Conservation (phyloP, 1,284 basidiomycete genomes). For the Ceraceosorus bombacis region DNA sequence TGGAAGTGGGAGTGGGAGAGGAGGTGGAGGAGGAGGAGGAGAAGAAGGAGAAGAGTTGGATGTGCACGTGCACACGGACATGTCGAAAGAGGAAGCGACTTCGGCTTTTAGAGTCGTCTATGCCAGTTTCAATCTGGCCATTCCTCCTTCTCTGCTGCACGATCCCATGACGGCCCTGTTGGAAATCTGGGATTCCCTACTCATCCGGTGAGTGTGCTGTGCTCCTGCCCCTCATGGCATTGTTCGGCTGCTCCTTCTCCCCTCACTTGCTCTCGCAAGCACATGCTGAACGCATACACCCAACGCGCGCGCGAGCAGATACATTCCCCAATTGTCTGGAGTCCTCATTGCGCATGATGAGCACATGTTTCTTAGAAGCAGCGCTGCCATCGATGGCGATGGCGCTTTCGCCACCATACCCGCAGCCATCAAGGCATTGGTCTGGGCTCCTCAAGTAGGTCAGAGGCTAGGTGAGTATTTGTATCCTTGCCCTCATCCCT, state of each 20-base stretch:
- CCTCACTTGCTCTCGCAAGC: neutral
- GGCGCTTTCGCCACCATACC: constrained; percentile 75
- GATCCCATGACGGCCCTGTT: constrained; percentile 30
- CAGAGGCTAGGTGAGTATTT: constrained; percentile 69
- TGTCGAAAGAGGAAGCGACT: no score
- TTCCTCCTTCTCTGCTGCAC: constrained; percentile 34
- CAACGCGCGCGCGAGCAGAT: constrained; percentile 56
- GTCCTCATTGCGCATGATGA: constrained; percentile 82
- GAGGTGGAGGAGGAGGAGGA: no score
- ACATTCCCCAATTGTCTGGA: constrained; percentile 75
- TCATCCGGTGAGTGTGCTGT: constrained; percentile 33
- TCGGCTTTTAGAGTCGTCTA: constrained; percentile 35
- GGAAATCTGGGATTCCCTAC: constrained; percentile 43
- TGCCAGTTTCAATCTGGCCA: constrained; percentile 34
- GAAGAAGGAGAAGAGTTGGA: no score
- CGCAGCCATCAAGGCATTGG: constrained; percentile 70
- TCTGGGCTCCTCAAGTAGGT: constrained; percentile 82
- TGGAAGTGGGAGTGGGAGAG: neutral
- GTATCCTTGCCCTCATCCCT: no score
- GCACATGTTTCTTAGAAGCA: constrained; percentile 62
- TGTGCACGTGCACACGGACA: no score
- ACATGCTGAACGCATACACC: neutral
- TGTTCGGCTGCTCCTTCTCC: no score
- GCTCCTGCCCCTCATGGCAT: neutral
- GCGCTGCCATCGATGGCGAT: constrained; percentile 68